A percentile compares a stretch with the other conserved stretches of the same genome.
Conservation (phyloP, 352 stramenopile genomes). For the Phytophthora brassicae region DNA sequence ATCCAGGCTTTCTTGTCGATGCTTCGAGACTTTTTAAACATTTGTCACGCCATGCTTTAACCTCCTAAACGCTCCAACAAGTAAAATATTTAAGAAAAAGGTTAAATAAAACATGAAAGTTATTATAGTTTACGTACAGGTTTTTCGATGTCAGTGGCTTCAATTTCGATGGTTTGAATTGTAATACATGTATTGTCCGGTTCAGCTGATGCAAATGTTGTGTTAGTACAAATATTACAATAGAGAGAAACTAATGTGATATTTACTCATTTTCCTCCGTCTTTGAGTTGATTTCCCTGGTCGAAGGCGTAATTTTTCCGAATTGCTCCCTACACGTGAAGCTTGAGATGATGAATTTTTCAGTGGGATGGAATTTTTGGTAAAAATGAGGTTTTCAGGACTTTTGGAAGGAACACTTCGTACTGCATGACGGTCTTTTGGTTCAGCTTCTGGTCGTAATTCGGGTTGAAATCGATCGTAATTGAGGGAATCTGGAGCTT, state of each 20-base stretch:
- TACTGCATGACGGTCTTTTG: constrained; percentile 51
- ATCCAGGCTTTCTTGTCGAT: constrained; percentile 30
- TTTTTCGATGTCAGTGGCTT: constrained; percentile 19
- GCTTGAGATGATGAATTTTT: constrained; percentile 16
- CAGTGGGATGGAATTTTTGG: background rate
- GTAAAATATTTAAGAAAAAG: too few species aligned
- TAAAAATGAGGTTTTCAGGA: constrained; percentile 23
- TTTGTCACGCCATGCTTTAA: constrained; percentile 38
- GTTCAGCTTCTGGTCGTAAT: constrained; percentile 21
- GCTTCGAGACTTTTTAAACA: constrained; percentile 40
- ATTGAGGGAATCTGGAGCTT: constrained; percentile 23
- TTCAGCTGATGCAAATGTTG: background rate
- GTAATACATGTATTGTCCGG: background rate
- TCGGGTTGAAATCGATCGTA: constrained; percentile 30
- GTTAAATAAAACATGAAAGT: background rate
- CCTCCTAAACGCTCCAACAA: too few species aligned
- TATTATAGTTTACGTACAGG: constrained; percentile 4
- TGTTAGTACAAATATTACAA: too few species aligned
- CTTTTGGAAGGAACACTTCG: constrained; percentile 42
- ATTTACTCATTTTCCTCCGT: constrained; percentile 11
- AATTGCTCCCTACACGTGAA: constrained; percentile 12
- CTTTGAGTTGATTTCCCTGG: background rate
- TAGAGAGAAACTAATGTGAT: too few species aligned
- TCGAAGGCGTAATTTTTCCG: constrained; percentile 12
- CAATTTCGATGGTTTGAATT: constrained; percentile 18